Evolutionary conservation across 257 asterid genomes (phyloP), one percentile per base, ranked within the genome.

Genomic region (Knoxia roxburghii): DNA sequence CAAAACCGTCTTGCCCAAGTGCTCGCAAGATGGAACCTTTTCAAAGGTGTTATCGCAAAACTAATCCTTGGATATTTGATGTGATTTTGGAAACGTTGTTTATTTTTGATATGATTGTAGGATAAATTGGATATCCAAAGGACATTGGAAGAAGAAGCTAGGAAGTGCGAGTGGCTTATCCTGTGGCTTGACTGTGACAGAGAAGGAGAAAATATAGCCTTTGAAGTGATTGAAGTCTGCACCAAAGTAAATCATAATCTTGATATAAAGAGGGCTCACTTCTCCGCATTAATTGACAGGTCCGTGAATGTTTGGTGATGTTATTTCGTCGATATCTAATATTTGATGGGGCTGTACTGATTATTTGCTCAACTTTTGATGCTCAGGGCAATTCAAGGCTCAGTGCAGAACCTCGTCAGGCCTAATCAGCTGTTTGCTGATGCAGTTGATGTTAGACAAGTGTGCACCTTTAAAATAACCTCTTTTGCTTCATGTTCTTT

Each of bases 181-280:
- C 75, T 94, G 76, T 94, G 99, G 99, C 97, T 94, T 43, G 99
- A 94, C 78, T 94, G 97, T 65, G 99, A 94, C 59, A 81, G 95
- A 72, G 99, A 94, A 86, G 99, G 97, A 72, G 99, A 94, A 81
- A 94, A 94, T 77, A 94, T 94, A 70, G 97, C 99, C 58, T 90
- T 81, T 77, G 99, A 94, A 79, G 99, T 94, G 70, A 78, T 88
- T 59, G 95, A 94, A 65, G 90, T 85, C 75, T 94, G 99, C 78
- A 83, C 61, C 23, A 80, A 91, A 75, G 95, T 83, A 46, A 94
- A 94, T 75, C 89, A 72, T 61, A 83, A 90, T 77, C 87, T 94
- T 67, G 85, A 81, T 76, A 78, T 90, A 40, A 79, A 89, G 92
- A 90, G 99, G 84, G 99, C 99, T 79, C 96, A 87, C 52, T 94